Evolutionary conservation across 2,329 filamentous ascomycete species (phyloP).

Genomic region (Penicillium sp.): DNA sequence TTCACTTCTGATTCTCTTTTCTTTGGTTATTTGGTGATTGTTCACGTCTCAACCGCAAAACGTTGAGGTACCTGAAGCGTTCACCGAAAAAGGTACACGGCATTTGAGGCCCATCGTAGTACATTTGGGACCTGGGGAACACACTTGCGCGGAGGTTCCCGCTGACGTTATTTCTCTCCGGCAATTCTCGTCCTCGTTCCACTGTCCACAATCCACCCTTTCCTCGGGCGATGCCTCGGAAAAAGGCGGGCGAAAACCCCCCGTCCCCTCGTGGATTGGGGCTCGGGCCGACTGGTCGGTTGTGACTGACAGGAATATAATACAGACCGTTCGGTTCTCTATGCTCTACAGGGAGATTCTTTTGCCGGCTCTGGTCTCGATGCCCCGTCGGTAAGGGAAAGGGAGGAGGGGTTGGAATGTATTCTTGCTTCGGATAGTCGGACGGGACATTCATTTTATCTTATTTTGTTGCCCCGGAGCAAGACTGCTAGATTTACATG

Average conservation of each 20-base stretch:
- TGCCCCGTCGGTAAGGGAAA: neutral
- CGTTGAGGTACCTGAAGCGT: neutral
- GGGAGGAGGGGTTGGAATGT: neutral
- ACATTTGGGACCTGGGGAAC: neutral
- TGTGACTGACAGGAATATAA: slow-evolving; percentile 2
- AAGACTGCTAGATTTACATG: slow-evolving; percentile 35
- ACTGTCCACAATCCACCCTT: slow-evolving; percentile 6
- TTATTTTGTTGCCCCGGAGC: slow-evolving; percentile 16
- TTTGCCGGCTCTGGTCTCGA: slow-evolving; percentile 13
- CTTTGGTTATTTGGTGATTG: too few relatives aligned
- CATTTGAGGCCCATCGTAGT: neutral
- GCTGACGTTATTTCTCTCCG: slow-evolving; percentile 12
- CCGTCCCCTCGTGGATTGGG: neutral
- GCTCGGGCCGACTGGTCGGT: slow-evolving; percentile 32
- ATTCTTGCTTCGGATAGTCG: slow-evolving; percentile 5
- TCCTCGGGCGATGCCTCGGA: slow-evolving; percentile 28
- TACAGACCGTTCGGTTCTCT: slow-evolving; percentile 1
- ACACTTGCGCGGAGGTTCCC: neutral
- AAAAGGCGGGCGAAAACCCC: slow-evolving; percentile 33
- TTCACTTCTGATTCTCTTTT: too few relatives aligned
- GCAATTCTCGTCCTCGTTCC: slow-evolving; percentile 25
- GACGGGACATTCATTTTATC: neutral
- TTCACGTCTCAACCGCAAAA: neutral
- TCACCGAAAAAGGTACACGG: neutral
- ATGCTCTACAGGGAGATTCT: slow-evolving; percentile 16